Base-by-base conservation (phyloP, 2,329 filamentous ascomycete genomes). In the Fusarium hostae region DNA sequence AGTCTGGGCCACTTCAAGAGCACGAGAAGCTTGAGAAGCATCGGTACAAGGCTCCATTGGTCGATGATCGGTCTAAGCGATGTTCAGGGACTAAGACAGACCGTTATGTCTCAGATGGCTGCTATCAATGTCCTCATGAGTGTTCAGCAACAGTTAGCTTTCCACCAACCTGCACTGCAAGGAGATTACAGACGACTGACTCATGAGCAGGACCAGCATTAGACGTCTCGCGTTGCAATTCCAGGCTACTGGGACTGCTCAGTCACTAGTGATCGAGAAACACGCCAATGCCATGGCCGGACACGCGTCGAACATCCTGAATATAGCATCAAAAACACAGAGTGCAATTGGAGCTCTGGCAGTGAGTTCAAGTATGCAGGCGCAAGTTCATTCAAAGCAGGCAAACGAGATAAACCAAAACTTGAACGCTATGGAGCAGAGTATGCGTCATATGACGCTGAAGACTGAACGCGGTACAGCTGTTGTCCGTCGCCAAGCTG, bases 11-110 rank as follows among this genome's bases (percentile, higher is more conserved):
- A 54, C 2, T 59, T 59, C 5, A 54, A 5, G 18, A 32, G 28
- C 2, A 40, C 44, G 0, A 52, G 5, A 9, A 32, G 18, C 2
- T n/a, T 54, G 5, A 8, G 7, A 0, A 32, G 12, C 4, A n/a
- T 54, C 3, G 28, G 35, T 0, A 30, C 48, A 5, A 54, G 35
- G 2, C 56, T 54, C 3, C 45, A 59, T n/a, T 59, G 35, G 45
- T 41, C 56, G 4, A 22, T 59, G 45, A 10, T 59, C 5, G 45
- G 16, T 4, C 28, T n/a, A 8, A 13, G 13, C 0, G 56, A 59
- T 15, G 2, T 59, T 5, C 9, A 54, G 4, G 13, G 3, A 12
- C 9, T 59, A 1, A 35, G 45, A 12, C 13, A 59, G 26, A 41
- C 13, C 2, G 4, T 59, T 5, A 9, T 59, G 18, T 59, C 56